These are phyloP conservation scores for Phytophthora sojae DNA, from an alignment of 352 stramenopile genomes.

Conservation along the genomic window DNA sequence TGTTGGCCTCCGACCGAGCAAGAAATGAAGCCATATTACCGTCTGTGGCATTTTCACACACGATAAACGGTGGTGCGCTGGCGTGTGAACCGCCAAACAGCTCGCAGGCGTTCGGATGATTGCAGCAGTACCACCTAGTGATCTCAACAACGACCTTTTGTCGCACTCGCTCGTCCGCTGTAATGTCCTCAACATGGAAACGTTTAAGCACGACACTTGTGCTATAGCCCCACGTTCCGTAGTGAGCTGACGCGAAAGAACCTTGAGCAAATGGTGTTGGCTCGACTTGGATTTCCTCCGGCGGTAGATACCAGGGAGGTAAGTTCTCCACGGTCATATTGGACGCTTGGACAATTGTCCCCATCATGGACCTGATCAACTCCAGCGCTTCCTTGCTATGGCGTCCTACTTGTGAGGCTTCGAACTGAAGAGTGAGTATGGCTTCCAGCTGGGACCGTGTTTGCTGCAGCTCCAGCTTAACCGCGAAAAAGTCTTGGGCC, in stretches of 20 bases:
- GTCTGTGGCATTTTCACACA: slow-evolving; percentile 33
- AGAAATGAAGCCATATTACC: slow-evolving; percentile 27
- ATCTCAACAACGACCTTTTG: slow-evolving; percentile 29
- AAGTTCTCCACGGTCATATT: background rate
- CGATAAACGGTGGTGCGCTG: slow-evolving; percentile 26
- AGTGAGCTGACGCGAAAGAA: slow-evolving; percentile 25
- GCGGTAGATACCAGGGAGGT: slow-evolving; percentile 16
- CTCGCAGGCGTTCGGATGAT: slow-evolving; percentile 25
- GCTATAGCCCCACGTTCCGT: slow-evolving; percentile 23
- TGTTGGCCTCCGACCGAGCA: slow-evolving; percentile 7
- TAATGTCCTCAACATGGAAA: slow-evolving; percentile 12
- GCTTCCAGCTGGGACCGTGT: background rate
- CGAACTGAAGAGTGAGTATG: background rate
- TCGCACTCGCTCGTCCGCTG: background rate
- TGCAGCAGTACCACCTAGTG: slow-evolving; percentile 27
- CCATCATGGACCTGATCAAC: slow-evolving; percentile 7
- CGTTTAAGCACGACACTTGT: slow-evolving; percentile 41
- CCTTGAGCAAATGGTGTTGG: slow-evolving; percentile 14
- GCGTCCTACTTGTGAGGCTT: background rate
- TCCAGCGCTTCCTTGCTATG: background rate
- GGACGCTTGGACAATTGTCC: slow-evolving; percentile 1
- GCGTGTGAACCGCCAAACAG: slow-evolving; percentile 44
- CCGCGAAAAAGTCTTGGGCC: background rate
- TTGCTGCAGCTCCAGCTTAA: background rate
- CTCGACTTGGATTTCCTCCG: slow-evolving; percentile 20